Evolutionary conservation across 306 rosid species (phyloP).

Genomic region (Potentilla sterilis): DNA sequence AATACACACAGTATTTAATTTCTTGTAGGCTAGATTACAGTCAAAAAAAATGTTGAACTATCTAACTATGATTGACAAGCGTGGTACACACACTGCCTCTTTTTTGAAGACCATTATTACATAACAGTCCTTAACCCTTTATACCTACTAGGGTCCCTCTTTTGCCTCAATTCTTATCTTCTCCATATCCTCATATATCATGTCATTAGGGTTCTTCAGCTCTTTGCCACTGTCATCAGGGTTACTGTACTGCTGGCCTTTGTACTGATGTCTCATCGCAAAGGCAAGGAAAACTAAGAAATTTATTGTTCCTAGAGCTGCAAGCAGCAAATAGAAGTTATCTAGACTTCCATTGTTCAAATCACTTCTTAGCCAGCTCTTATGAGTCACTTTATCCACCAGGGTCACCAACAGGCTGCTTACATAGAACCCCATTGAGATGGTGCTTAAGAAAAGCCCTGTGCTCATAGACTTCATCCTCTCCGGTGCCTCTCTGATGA

Average conservation of each 20-base stretch:
- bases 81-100: background rate
- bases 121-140: background rate
- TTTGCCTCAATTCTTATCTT: constrained; percentile 32
- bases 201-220: constrained; percentile 41
- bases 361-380: constrained; percentile 73
- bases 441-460: constrained; percentile 72
- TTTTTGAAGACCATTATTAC: background rate
- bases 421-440: constrained; percentile 87
- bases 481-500: constrained; percentile 94
- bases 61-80: constrained; percentile 24
- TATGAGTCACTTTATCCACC: constrained; percentile 63
- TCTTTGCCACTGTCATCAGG: constrained; percentile 40
- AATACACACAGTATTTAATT: background rate
- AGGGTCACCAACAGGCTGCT: constrained; percentile 76
- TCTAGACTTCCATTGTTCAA: constrained; percentile 58
- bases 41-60: constrained; percentile 6
- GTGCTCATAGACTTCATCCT: constrained; percentile 98
- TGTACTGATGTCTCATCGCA: constrained; percentile 76
- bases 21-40: background rate
- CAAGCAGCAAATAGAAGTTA: constrained; percentile 75
- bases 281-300: constrained; percentile 58
- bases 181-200: constrained; percentile 33
- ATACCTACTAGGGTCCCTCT: constrained; percentile 44
- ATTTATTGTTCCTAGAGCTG: constrained; percentile 59
- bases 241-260: constrained; percentile 36